phyloP scores from a whole-genome alignment of 352 stramenopile species.

The Phytophthora meadii region DNA sequence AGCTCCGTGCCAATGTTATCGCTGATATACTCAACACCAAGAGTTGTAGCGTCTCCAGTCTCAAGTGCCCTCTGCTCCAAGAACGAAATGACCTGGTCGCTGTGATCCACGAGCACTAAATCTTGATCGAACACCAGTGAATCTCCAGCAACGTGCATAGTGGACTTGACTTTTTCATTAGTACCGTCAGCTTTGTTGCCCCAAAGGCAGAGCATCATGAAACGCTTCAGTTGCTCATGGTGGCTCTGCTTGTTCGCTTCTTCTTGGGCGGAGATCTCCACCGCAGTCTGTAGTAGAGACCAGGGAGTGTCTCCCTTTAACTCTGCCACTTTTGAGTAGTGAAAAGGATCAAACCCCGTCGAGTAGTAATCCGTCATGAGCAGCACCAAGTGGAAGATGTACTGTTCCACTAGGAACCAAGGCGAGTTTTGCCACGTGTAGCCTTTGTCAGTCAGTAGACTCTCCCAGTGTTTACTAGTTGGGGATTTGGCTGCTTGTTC shows the following conservation, averaged over 20 bases:
- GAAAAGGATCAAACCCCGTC: constrained; percentile 62
- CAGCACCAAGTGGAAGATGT: constrained; percentile 76
- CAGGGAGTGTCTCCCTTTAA: constrained; percentile 55
- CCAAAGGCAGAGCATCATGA: constrained; percentile 75
- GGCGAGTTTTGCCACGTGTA: constrained; percentile 70
- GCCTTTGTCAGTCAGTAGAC: constrained; percentile 37
- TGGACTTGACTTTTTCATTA: constrained; percentile 72
- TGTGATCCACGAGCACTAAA: constrained; percentile 65
- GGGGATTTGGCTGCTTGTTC: constrained; percentile 39
- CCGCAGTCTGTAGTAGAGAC: constrained; percentile 57
- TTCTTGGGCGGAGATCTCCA: constrained; percentile 31
- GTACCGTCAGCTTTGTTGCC: constrained; percentile 76
- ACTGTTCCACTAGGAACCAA: constrained; percentile 75
- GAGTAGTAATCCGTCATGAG: constrained; percentile 66
- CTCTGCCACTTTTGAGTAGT: constrained; percentile 61
- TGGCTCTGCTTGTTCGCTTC: constrained; percentile 23
- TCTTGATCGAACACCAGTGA: constrained; percentile 64
- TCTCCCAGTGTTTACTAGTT: constrained; percentile 49
- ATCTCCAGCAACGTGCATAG: constrained; percentile 52
- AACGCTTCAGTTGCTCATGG: constrained; percentile 48
- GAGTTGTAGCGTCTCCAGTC: constrained; percentile 1
- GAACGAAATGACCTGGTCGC: constrained; percentile 49
- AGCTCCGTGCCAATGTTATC: constrained; percentile 77
- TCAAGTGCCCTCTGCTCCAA: constrained; percentile 32
- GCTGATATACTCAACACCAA: constrained; percentile 66